These are phyloP conservation scores for Backusella sp. DNA, from an alignment of 192 early-diverging fungal species.

Conservation along the genomic window DNA sequence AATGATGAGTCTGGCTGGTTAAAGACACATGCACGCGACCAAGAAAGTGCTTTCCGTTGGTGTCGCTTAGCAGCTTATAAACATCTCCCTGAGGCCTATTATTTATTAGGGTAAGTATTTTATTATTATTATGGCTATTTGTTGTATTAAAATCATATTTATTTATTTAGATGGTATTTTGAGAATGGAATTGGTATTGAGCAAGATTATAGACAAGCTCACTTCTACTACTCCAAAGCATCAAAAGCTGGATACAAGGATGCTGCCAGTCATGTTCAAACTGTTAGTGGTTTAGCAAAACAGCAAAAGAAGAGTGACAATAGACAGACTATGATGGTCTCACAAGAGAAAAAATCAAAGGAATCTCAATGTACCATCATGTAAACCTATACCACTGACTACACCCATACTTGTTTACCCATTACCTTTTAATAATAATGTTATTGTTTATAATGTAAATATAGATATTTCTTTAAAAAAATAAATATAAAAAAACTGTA, in stretches of 20 bases:
- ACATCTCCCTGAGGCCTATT: constrained; percentile 5
- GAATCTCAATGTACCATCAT: neutral
- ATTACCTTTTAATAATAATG: constrained; percentile 3
- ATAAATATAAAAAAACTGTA: neutral
- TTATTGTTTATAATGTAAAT: neutral
- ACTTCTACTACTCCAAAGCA: constrained; percentile 21
- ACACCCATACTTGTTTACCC: neutral
- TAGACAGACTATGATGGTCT: neutral
- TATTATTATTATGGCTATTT: neutral
- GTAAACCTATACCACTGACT: neutral
- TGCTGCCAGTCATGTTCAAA: neutral
- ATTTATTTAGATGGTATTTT: constrained; percentile 26
- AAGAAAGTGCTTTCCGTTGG: constrained; percentile 9
- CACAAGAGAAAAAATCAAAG: neutral
- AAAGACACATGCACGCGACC: neutral
- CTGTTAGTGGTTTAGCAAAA: neutral
- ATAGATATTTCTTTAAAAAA: constrained; percentile 7
- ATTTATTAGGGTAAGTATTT: constrained; percentile 10
- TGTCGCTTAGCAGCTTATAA: constrained; percentile 1
- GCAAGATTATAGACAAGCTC: constrained; percentile 19
- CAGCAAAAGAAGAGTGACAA: constrained; percentile 4
- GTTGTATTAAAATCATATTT: neutral
- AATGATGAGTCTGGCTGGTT: constrained; percentile 14
- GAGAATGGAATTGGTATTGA: constrained; percentile 25
- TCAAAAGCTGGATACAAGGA: constrained; percentile 20